A percentile compares a stretch with the other conserved stretches of the same genome.
These are phyloP conservation scores for Candida sp. DNA, from an alignment of 1,139 yeast species.

Conservation along the genomic window DNA sequence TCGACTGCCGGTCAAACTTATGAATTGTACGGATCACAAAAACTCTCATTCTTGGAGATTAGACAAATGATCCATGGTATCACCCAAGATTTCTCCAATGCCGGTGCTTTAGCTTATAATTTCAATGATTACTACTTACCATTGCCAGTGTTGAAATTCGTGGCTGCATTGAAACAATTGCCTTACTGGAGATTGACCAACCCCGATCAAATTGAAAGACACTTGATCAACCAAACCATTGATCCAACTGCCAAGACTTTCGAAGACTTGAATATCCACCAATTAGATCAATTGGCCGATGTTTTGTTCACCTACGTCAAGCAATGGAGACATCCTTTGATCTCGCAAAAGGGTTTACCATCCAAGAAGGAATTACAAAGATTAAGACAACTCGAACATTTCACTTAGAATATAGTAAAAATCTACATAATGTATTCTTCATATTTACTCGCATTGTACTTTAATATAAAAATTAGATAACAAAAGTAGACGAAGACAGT, in stretches of 20 bases:
- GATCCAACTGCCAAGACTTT: slow-evolving; percentile 65
- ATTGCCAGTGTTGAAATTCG: slow-evolving; percentile 40
- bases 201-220: slow-evolving; percentile 77
- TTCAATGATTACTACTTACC: slow-evolving; percentile 31
- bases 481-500: too few relatives aligned
- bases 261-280: slow-evolving; percentile 66
- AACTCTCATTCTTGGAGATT: slow-evolving; percentile 60
- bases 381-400: slow-evolving; percentile 47
- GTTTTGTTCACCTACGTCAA: slow-evolving; percentile 64
- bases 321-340: slow-evolving; percentile 52
- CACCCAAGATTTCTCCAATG: slow-evolving; percentile 55
- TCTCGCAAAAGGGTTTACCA: slow-evolving; percentile 45
- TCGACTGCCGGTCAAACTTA: slow-evolving; percentile 73
- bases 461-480: too few relatives aligned
- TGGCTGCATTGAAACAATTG: slow-evolving; percentile 46
- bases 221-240: slow-evolving; percentile 63
- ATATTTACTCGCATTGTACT: too few relatives aligned
- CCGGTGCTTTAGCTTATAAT: slow-evolving; percentile 45
- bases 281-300: slow-evolving; percentile 65
- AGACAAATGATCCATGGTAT: slow-evolving; percentile 69
- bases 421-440: too few relatives aligned
- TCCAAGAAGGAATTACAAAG: slow-evolving; percentile 38
- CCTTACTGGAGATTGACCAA: slow-evolving; percentile 70
- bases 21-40: slow-evolving; percentile 76
- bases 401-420: slow-evolving; percentile 25